A percentile compares a stretch with the other conserved stretches of the same genome.
Evolutionary conservation across 768 basidiomycete genomes (phyloP).

Genomic region (Pleurotus tuber-regium): DNA sequence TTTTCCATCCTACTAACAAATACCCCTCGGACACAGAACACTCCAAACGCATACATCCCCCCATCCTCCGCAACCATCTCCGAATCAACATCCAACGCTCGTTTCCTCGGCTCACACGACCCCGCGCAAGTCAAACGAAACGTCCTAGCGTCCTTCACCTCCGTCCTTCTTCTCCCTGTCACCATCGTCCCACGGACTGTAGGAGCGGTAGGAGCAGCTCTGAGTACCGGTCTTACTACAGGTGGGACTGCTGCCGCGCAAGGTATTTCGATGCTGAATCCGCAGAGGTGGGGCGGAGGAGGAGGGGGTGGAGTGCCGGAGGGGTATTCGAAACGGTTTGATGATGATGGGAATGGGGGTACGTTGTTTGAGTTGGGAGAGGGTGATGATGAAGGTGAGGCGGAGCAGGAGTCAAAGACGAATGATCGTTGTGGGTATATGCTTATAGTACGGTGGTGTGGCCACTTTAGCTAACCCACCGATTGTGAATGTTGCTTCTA

Average conservation of each 20-base stretch:
- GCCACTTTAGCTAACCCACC: too few species aligned
- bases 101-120: conserved; percentile 82
- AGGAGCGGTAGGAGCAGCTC: conserved; percentile 63
- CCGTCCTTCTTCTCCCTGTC: conserved; percentile 86
- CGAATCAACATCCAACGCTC: conserved; percentile 31
- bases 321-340: conserved; percentile 36
- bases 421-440: conserved; percentile 4
- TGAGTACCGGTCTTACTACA: too few species aligned
- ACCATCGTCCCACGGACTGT: conserved; percentile 91
- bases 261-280: conserved; percentile 88
- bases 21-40: not conserved
- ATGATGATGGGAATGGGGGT: conserved; percentile 33
- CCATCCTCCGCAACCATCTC: conserved; percentile 7
- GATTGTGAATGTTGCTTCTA: too few species aligned
- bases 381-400: conserved; percentile 30
- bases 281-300: conserved; percentile 74
- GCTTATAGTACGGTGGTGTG: too few species aligned
- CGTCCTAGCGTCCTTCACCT: conserved; percentile 89
- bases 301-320: conserved; percentile 19
- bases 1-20: not conserved
- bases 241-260: conserved; percentile 77
- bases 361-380: conserved; percentile 53
- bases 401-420: conserved; percentile 15
- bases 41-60: conserved; percentile 2
- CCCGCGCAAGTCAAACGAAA: conserved; percentile 91